A percentile compares a stretch with the other conserved stretches of the same genome.
These are phyloP conservation scores for Calonectria henricotiae DNA, from an alignment of 2,329 filamentous ascomycete genomes.

Conservation along the genomic window DNA sequence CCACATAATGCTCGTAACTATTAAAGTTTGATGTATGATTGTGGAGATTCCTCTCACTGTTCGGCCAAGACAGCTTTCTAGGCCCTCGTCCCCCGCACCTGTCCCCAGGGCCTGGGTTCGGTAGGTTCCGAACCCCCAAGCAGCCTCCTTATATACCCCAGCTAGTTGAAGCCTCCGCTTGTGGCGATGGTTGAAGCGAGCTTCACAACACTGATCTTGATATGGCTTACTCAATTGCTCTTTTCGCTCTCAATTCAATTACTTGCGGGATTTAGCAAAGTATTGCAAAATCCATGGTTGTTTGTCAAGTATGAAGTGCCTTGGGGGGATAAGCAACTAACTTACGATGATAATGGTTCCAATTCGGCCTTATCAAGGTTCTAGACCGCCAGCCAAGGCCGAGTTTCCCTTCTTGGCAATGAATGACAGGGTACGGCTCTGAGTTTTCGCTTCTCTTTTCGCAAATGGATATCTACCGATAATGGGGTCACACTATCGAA, in stretches of 20 bases:
- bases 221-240: background rate
- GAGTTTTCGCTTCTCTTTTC: conserved; percentile 6
- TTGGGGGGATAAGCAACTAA: background rate
- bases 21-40: background rate
- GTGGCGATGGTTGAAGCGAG: too few relatives aligned
- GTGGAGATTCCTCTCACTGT: conserved; percentile 16
- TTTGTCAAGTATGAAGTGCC: background rate
- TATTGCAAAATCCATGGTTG: background rate
- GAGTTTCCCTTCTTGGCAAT: background rate
- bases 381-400: background rate
- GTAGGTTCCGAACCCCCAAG: background rate
- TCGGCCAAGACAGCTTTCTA: background rate
- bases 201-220: background rate
- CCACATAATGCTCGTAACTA: background rate
- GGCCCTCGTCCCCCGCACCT: background rate
- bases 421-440: background rate
- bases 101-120: background rate
- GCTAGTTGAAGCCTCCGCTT: background rate
- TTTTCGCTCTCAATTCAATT: background rate
- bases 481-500: conserved; percentile 4
- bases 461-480: background rate
- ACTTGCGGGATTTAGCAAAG: background rate
- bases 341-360: background rate
- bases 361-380: background rate
- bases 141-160: background rate